Conservation (phyloP, 1,284 basidiomycete species). For the Tilletia caries region DNA sequence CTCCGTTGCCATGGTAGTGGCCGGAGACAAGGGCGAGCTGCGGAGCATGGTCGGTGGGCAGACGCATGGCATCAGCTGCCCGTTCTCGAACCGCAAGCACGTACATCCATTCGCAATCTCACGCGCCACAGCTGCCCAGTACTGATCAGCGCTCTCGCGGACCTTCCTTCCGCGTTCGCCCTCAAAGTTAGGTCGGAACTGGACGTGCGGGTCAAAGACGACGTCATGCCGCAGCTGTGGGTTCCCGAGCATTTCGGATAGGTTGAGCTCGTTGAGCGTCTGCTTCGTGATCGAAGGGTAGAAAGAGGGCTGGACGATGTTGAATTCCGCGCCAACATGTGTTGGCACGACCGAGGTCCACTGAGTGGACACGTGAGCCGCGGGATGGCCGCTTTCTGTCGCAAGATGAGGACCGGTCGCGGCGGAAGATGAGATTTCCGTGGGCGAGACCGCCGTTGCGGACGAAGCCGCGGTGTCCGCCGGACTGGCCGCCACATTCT, state of each 20-base stretch:
- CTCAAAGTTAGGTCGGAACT: constrained; percentile 55
- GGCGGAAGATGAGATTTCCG: too few species aligned
- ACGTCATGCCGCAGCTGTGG: constrained; percentile 88
- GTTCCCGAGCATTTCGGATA: constrained; percentile 78
- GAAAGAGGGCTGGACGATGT: constrained; percentile 59
- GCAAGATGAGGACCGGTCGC: too few species aligned
- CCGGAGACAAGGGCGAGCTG: background rate
- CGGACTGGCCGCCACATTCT: background rate
- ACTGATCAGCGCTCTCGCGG: constrained; percentile 71
- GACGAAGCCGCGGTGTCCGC: too few species aligned
- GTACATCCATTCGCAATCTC: constrained; percentile 80
- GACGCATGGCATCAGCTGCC: constrained; percentile 50
- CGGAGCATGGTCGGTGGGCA: constrained; percentile 20
- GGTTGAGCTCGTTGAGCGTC: constrained; percentile 78
- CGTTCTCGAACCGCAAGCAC: constrained; percentile 67
- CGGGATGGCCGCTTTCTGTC: too few species aligned
- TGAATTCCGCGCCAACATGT: background rate
- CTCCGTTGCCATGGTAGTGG: constrained; percentile 36
- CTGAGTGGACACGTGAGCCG: too few species aligned
- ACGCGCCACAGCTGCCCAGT: constrained; percentile 75
- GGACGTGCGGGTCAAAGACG: constrained; percentile 64
- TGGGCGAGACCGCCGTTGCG: too few species aligned
- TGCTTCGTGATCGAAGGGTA: constrained; percentile 76
- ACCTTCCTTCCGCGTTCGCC: constrained; percentile 64
- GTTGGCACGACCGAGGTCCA: too few species aligned